phyloP scores from a whole-genome alignment of 2,329 filamentous ascomycete species.

The Sporothrix brasiliensis region DNA sequence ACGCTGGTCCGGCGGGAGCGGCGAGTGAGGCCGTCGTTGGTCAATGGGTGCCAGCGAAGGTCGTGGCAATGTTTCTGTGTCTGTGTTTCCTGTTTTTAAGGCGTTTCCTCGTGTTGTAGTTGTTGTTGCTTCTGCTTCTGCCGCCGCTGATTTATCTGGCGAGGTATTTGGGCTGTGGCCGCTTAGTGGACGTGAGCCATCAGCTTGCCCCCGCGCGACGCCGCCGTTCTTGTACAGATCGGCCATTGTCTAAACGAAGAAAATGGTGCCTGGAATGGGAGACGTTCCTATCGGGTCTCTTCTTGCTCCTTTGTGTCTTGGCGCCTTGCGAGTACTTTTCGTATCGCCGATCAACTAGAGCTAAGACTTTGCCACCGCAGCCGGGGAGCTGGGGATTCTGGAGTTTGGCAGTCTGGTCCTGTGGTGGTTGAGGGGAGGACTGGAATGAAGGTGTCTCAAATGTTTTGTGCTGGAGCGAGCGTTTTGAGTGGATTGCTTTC shows the following conservation, averaged over 20 bases:
- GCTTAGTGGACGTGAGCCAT: not conserved
- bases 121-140: not conserved
- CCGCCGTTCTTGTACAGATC: slow-evolving; percentile 10
- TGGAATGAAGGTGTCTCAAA: not conserved
- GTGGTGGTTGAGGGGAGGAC: not conserved
- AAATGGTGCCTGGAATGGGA: slow-evolving; percentile 6
- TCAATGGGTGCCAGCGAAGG: not conserved
- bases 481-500: not conserved
- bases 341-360: not conserved
- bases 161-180: not conserved
- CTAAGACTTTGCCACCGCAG: not conserved
- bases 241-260: not conserved
- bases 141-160: not conserved
- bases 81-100: not conserved
- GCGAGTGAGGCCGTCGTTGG: not conserved
- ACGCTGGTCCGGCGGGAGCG: not conserved
- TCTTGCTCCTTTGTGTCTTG: not conserved
- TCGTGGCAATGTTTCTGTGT: not conserved
- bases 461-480: not conserved
- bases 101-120: not conserved
- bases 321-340: not conserved
- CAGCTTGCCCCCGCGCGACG: not conserved
- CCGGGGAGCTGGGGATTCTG: no score
- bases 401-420: not conserved
- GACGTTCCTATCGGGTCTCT: not conserved